These are phyloP conservation scores for Gremmenia infestans DNA, from an alignment of 2,329 filamentous ascomycete genomes.

Conservation along the genomic window DNA sequence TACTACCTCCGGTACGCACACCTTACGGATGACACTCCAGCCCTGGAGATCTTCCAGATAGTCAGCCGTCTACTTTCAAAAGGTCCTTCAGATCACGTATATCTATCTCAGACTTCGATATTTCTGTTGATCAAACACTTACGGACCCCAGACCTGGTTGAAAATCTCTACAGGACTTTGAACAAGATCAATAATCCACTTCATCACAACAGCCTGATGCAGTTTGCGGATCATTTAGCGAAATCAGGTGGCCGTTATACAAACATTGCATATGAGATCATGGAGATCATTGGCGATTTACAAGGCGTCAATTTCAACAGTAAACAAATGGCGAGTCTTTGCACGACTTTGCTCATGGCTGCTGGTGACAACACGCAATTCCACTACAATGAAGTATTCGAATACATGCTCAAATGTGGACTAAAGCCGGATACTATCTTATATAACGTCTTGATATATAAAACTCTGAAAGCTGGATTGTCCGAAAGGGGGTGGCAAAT, in stretches of 20 bases:
- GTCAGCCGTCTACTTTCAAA: conserved; percentile 1
- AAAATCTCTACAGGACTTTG: conserved; percentile 20
- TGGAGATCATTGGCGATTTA: conserved; percentile 34
- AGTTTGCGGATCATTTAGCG: conserved; percentile 36
- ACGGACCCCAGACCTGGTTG: conserved; percentile 6
- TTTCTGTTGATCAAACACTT: conserved; percentile 18
- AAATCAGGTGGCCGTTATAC: conserved; percentile 37
- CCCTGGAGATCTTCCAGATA: conserved; percentile 2
- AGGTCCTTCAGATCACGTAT: conserved; percentile 10
- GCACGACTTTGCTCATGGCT: conserved; percentile 52
- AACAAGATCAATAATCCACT: conserved; percentile 15
- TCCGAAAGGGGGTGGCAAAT: conserved; percentile 59
- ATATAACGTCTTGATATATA: conserved; percentile 65
- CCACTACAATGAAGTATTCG: conserved; percentile 48
- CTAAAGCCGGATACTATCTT: conserved; percentile 57
- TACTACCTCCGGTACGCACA: conserved; percentile 10
- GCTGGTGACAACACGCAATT: conserved; percentile 33
- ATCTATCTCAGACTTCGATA: conserved; percentile 20
- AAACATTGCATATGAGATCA: conserved; percentile 38
- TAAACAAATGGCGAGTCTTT: conserved; percentile 46
- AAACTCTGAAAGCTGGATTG: conserved; percentile 63
- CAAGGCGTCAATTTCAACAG: conserved; percentile 41
- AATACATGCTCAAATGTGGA: conserved; percentile 54
- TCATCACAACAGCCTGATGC: conserved; percentile 21
- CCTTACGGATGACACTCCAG: not conserved